phyloP scores from a whole-genome alignment of 1,139 yeast genomes.

The Debaryomycetaceae sp. region DNA sequence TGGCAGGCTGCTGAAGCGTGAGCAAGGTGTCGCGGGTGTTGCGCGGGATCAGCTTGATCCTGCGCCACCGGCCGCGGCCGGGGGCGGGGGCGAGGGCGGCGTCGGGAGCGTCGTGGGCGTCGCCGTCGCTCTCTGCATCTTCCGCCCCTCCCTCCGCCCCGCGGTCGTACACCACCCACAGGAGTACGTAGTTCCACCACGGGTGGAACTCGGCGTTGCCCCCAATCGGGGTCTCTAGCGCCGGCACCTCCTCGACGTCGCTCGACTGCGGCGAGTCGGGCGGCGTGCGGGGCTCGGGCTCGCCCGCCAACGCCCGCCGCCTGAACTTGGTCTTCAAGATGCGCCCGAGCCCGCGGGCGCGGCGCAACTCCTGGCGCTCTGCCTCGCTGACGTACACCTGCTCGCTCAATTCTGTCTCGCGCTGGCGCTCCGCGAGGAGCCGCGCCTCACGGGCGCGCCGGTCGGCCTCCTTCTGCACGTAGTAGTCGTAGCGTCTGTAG shows the following conservation, averaged over 20 bases:
- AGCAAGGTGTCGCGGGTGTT: conserved; percentile 3
- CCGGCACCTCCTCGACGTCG: neutral
- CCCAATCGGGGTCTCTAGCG: conserved; percentile 11
- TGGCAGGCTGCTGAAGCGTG: conserved; percentile 7
- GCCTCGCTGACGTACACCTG: conserved; percentile 3
- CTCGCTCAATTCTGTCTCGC: conserved; percentile 1
- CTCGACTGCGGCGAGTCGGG: too few relatives aligned
- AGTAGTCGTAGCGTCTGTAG: conserved; percentile 36
- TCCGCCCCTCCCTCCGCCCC: neutral
- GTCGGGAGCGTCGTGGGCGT: neutral
- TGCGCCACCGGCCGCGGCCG: conserved; percentile 3
- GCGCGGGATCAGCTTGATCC: conserved; percentile 3
- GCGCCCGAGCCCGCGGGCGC: neutral
- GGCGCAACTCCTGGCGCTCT: conserved; percentile 9
- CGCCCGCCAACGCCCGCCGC: conserved; percentile 1
- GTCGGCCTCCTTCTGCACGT: conserved; percentile 12
- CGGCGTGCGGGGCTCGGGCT: too few relatives aligned
- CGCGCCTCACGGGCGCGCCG: conserved; percentile 3
- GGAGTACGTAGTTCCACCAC: conserved; percentile 33
- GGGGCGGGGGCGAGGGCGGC: neutral
- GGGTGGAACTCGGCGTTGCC: conserved; percentile 31
- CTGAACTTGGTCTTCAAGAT: neutral
- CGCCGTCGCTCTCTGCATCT: neutral
- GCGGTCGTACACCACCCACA: conserved; percentile 29
- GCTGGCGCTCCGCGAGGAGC: conserved; percentile 5